These are phyloP conservation scores for Fragaria vesca DNA, from an alignment of 306 rosid species.

Conservation along the genomic window DNA sequence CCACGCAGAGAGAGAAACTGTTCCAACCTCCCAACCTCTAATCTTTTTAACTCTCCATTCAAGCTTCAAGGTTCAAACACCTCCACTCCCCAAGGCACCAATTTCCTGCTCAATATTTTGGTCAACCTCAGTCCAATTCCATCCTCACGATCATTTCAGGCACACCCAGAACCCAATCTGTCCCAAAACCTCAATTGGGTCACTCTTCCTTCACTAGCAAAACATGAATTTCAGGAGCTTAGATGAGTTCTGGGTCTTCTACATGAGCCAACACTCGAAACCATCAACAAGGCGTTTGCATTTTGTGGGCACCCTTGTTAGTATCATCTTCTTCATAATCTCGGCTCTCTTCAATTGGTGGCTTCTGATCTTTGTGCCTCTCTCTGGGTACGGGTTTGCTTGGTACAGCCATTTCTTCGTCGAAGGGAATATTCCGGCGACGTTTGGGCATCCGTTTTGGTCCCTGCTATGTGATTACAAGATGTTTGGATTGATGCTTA, in stretches of 20 bases:
- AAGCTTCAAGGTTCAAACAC: neutral
- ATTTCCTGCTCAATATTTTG: neutral
- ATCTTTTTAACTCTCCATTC: neutral
- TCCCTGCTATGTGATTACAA: constrained; percentile 77
- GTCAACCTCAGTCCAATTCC: neutral
- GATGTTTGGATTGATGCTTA: constrained; percentile 94
- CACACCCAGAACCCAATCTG: constrained; percentile 9
- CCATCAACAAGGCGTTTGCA: constrained; percentile 92
- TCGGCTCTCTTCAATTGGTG: constrained; percentile 75
- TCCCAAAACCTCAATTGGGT: constrained; percentile 20
- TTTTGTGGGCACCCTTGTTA: constrained; percentile 62
- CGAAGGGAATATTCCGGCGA: constrained; percentile 78
- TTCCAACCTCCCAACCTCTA: constrained; percentile 1
- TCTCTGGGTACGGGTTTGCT: constrained; percentile 84
- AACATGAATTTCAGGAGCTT: constrained; percentile 89
- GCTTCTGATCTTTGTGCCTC: constrained; percentile 70
- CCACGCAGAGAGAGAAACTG: neutral
- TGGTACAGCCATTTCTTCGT: constrained; percentile 98
- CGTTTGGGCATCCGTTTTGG: constrained; percentile 95
- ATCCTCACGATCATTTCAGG: constrained; percentile 20
- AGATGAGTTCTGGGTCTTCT: constrained; percentile 94
- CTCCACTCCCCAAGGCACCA: neutral
- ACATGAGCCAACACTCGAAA: constrained; percentile 86
- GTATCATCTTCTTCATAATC: constrained; percentile 58
- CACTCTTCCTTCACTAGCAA: constrained; percentile 20